A percentile compares a stretch with the other conserved stretches of the same genome.
Conservation (phyloP, 306 rosid species). For the Prunus salicina region DNA sequence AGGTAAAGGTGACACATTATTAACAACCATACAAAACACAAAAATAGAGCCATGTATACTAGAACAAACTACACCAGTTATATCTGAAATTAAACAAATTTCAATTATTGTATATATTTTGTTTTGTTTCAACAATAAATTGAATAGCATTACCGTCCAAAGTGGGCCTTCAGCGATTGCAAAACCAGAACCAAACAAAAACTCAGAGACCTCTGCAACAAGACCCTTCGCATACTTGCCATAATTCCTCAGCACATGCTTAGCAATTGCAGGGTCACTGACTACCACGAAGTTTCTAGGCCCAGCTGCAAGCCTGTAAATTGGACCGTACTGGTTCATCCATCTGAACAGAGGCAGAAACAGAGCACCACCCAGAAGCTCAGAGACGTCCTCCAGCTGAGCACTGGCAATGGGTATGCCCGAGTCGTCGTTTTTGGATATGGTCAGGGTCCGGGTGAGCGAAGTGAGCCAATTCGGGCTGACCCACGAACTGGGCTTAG, state of each 20-base stretch:
- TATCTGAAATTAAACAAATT: neutral
- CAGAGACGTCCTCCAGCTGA: constrained; percentile 86
- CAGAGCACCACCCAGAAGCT: constrained; percentile 89
- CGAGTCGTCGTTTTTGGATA: constrained; percentile 53
- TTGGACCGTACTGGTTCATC: constrained; percentile 84
- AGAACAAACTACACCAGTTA: neutral
- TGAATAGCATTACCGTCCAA: constrained; percentile 69
- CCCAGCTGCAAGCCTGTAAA: constrained; percentile 84
- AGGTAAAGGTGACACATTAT: neutral
- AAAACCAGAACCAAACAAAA: constrained; percentile 80
- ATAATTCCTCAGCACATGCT: constrained; percentile 79
- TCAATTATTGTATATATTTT: neutral
- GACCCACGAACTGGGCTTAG: constrained; percentile 67
- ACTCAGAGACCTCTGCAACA: constrained; percentile 87
- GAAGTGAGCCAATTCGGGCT: constrained; percentile 98
- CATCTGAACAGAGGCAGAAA: constrained; percentile 84
- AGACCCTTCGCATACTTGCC: constrained; percentile 76
- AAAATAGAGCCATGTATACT: neutral
- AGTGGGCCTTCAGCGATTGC: constrained; percentile 97
- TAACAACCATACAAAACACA: neutral
- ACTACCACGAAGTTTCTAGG: constrained; percentile 90
- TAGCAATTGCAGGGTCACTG: constrained; percentile 90
- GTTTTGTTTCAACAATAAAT: neutral
- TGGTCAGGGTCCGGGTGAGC: constrained; percentile 49
- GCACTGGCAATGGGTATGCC: constrained; percentile 76